Evolutionary conservation across 495 filamentous ascomycete genomes (phyloP).

Genomic region (Margaritispora aquatica): DNA sequence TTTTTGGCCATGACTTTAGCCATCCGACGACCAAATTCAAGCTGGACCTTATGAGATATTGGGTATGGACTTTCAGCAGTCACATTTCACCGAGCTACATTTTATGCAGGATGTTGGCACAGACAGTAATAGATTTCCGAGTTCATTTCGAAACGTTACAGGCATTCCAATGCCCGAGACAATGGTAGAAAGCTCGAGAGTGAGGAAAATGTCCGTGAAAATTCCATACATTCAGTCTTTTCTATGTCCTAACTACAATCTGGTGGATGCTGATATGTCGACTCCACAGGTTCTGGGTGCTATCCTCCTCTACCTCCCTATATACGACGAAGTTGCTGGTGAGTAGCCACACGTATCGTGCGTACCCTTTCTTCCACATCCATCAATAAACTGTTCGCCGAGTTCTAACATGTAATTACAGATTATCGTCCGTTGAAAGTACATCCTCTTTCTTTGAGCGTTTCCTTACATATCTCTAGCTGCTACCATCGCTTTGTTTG

Average conservation of each 20-base stretch:
- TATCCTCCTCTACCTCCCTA: constrained; percentile 5
- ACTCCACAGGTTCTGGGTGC: constrained; percentile 2
- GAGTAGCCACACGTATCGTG: constrained; percentile 6
- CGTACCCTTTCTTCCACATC: background rate
- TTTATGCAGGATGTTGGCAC: background rate
- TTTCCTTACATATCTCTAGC: background rate
- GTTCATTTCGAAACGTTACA: background rate
- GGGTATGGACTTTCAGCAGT: background rate
- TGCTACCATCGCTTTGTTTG: background rate
- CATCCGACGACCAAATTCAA: background rate
- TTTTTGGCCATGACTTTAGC: background rate
- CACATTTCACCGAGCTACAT: background rate
- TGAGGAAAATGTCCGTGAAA: background rate
- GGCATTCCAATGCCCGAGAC: background rate
- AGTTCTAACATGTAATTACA: background rate
- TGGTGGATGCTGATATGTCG: background rate
- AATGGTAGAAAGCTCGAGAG: background rate
- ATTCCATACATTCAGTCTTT: background rate
- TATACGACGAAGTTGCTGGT: constrained; percentile 9
- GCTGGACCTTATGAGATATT: background rate
- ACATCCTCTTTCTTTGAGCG: background rate
- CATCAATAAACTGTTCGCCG: background rate
- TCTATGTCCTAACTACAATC: background rate
- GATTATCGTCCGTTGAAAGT: background rate
- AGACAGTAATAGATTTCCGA: background rate